phyloP scores from a whole-genome alignment of 192 early-diverging fungal species.

The Coemansia sp. region DNA sequence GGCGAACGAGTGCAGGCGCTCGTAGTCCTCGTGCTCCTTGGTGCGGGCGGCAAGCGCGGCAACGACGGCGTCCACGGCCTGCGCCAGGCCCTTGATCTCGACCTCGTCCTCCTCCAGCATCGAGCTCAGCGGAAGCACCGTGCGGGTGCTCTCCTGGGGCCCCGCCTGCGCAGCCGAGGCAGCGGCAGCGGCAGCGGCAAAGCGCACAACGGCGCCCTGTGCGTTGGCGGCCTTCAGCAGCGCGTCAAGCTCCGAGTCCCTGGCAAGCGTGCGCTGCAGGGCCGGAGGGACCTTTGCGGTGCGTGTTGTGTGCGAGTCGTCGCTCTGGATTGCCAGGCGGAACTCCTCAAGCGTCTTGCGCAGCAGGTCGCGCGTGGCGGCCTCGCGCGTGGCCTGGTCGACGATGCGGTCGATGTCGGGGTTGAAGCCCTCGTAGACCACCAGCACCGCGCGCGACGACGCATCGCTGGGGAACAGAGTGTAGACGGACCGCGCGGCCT shows the following conservation, averaged over 20 bases:
- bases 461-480: conserved; percentile 74
- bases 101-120: conserved; percentile 66
- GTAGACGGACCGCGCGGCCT: conserved; percentile 65
- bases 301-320: conserved; percentile 66
- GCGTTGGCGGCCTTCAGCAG: conserved; percentile 52
- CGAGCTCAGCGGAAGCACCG: conserved; percentile 44
- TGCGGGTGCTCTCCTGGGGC: conserved; percentile 49
- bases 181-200: conserved; percentile 62
- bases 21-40: conserved; percentile 68
- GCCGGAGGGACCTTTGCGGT: conserved; percentile 64
- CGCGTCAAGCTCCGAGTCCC: conserved; percentile 70
- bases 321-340: conserved; percentile 58
- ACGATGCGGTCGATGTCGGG: conserved; percentile 50
- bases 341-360: conserved; percentile 66
- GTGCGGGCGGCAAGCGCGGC: conserved; percentile 67
- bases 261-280: conserved; percentile 74
- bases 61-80: conserved; percentile 72
- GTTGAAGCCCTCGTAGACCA: conserved; percentile 74
- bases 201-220: conserved; percentile 66
- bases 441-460: conserved; percentile 62
- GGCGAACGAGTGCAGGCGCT: conserved; percentile 68
- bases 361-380: conserved; percentile 55
- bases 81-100: conserved; percentile 76
- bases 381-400: conserved; percentile 57
- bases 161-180: conserved; percentile 31